These are phyloP conservation scores for Smittium mucronatum DNA, from an alignment of 371 early-diverging fungal genomes.

Conservation along the genomic window DNA sequence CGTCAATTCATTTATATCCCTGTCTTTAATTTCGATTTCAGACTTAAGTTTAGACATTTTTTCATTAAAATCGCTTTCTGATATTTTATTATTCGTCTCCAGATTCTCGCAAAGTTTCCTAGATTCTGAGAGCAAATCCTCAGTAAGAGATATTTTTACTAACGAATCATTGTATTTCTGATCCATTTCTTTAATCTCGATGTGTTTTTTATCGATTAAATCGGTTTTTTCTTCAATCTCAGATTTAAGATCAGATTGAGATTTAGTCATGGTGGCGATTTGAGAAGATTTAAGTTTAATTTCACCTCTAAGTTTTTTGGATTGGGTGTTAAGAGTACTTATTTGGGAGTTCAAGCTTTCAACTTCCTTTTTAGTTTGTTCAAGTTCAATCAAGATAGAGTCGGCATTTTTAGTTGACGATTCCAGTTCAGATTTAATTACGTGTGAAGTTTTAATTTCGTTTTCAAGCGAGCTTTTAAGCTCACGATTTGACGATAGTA, in stretches of 20 bases:
- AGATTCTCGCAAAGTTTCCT: not conserved
- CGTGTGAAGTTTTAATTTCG: not conserved
- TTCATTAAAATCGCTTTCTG: not conserved
- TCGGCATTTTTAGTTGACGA: not conserved
- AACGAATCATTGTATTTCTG: not conserved
- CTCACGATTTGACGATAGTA: not conserved
- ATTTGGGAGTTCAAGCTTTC: not conserved
- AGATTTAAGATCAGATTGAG: not conserved
- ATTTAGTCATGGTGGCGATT: not conserved
- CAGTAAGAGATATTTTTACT: not conserved
- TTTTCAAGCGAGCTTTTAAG: not conserved
- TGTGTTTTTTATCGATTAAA: not conserved
- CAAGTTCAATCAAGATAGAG: not conserved
- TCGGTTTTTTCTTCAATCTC: not conserved
- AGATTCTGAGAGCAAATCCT: not conserved
- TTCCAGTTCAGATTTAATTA: not conserved
- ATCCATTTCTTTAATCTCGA: not conserved
- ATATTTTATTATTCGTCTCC: not conserved
- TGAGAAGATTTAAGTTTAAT: not conserved
- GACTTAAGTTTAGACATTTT: not conserved
- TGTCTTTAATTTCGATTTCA: not conserved
- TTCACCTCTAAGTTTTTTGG: constrained; percentile 10
- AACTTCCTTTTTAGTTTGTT: not conserved
- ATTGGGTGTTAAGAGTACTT: not conserved
- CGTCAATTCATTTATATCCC: not conserved